A percentile compares a stretch with the other conserved stretches of the same genome.
Conservation (phyloP, 768 basidiomycete species). For the Neoboletus magnificus region DNA sequence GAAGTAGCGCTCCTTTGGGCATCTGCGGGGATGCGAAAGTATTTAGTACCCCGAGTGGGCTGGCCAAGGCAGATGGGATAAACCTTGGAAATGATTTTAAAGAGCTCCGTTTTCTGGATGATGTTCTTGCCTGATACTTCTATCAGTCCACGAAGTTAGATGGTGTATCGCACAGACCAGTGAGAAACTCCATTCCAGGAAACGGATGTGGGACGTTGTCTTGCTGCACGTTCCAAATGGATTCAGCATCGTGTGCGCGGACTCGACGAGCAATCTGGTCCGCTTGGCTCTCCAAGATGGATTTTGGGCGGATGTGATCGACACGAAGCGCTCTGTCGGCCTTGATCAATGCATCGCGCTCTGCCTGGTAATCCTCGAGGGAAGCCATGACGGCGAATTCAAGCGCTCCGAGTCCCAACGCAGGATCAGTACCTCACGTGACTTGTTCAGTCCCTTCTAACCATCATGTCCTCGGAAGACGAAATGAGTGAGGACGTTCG, state of each 20-base stretch:
- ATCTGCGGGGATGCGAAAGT: slow-evolving; percentile 41
- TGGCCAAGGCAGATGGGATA: not conserved
- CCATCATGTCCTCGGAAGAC: slow-evolving; percentile 32
- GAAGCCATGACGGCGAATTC: not conserved
- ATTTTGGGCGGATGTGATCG: slow-evolving; percentile 37
- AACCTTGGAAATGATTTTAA: slow-evolving; percentile 60
- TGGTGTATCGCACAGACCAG: slow-evolving; percentile 40
- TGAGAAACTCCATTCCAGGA: slow-evolving; percentile 78
- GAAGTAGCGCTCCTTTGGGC: slow-evolving; percentile 77
- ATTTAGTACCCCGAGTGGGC: not conserved
- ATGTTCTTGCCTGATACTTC: slow-evolving; percentile 44
- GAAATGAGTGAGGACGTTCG: slow-evolving; percentile 28
- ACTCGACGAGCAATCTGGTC: slow-evolving; percentile 56
- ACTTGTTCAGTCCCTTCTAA: slow-evolving; percentile 1
- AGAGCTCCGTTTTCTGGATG: slow-evolving; percentile 60
- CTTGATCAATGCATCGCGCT: slow-evolving; percentile 31
- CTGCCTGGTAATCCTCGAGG: slow-evolving; percentile 16
- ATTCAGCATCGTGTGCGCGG: slow-evolving; percentile 49
- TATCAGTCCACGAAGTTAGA: not conserved
- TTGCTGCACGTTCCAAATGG: slow-evolving; percentile 58
- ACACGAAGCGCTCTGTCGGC: slow-evolving; percentile 49
- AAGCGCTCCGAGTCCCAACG: not conserved
- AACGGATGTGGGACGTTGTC: slow-evolving; percentile 58
- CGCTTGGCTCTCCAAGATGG: slow-evolving; percentile 46
- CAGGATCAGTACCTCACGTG: slow-evolving; percentile 2